Evolutionary conservation across 352 stramenopile species (phyloP), one percentile per base, ranked within the genome.

Genomic region (Phytopythium aichiense): DNA sequence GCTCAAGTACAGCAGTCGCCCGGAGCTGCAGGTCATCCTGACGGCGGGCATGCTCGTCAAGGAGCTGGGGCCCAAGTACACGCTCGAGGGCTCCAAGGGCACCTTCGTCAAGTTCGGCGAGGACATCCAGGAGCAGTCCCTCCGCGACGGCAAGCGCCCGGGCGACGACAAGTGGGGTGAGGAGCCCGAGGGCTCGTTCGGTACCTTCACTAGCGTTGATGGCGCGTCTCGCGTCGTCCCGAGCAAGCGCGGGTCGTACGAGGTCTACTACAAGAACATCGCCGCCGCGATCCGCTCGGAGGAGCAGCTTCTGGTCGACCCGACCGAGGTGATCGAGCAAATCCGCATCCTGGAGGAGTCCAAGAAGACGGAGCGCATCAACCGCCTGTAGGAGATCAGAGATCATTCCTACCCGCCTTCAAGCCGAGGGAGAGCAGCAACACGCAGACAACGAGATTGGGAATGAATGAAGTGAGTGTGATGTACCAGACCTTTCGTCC

Each of bases 321-420:
- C 83, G 23, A 60, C 71, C 45, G 64, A 69, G 7, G 68, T 89
- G 42, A 69, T 89, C 11, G 68, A 72, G 42, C 80, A 88, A 66
- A 92, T 92, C 54, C 74, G 79, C 40, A 92, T 92, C 57, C 67
- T 92, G 31, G 83, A 92, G 60, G 60, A 87, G 8, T 79, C 83
- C 30, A 88, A 89, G 60, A 78, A 80, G 61, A 79, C 68, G 2
- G 70, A 85, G 60, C 71, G 77, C 33, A 64, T 80, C 54, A 74
- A 77, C 64, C 67, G 64, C 54, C 66, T 77, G n/a, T 53, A 67
- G 51, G 73, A 67, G 53, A 64, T 42, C 30, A 55, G 18, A 51
- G 20, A 25, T 23, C 57, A 43, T 43, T 31, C 28, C 28, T 5
- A 31, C 4, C 28, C 28, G 28, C 28, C 3, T 7, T 31, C 28